Base-by-base conservation (phyloP, 2,329 filamentous ascomycete genomes). In the Arthrobotrys musiformis region DNA sequence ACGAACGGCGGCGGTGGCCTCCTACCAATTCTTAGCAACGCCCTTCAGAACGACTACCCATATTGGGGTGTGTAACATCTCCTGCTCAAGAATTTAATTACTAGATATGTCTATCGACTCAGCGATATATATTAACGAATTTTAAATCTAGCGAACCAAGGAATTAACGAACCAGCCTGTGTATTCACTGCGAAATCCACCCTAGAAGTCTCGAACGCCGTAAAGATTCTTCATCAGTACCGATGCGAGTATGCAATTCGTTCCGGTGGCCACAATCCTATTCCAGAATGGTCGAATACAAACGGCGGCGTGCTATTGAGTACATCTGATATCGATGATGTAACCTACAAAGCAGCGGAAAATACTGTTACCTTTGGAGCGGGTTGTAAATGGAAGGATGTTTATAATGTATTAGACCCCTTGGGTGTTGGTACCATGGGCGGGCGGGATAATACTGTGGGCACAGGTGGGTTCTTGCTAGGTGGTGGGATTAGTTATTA, bases 401-500 rank as follows among this genome's bases (percentile, higher is more conserved):
- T 85, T 1, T 85, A 85, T 56, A 79, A 81, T 30, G 79, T 80
- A 0, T 81, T 85, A 17, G 82, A 82, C 0, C 81, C 81, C 4
- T 58, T 82, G 24, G 82, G 82, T 1, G 79, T 84, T 1, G 80
- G 80, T 4, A 82, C 83, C 9, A 81, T 82, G 6, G 83, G 83
- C 52, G 83, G 83, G 0, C 82, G 83, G 3, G 82, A 82, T 4
- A 83, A 83, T 26, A 82, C 81, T 6, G 82, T 84, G n/a, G 83
- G 83, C 4, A 79, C 82, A 3, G 83, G 82, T 8, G 83, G 83
- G 2, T 83, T 83, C 22, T 66, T 83, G 1, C 80, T 81, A 0
- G 83, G 83, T 0, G 84, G 84, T 24, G 84, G 84, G 22, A 82
- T 83, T 67, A 84, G 83, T 1, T 85, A 83, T 68, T 81, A 84